phyloP scores from a whole-genome alignment of 1,284 basidiomycete species.

The Cryptococcus sp. region DNA sequence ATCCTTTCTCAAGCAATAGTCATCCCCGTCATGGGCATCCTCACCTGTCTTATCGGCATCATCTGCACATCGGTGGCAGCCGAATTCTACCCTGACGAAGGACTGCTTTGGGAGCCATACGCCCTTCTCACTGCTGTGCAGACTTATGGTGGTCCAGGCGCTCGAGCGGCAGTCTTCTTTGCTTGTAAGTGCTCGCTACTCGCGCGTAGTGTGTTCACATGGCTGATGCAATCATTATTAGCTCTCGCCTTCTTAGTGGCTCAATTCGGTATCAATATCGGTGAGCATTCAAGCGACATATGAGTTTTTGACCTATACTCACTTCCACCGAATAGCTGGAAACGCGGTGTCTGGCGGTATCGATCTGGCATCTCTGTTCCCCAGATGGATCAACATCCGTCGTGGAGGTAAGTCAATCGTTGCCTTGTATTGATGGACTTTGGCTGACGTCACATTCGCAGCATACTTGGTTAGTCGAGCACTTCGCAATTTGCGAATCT shows the following conservation, averaged over 20 bases:
- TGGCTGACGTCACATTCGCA: conserved; percentile 1
- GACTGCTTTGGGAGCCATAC: conserved; percentile 50
- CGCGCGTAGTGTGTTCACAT: neutral
- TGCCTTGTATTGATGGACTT: no score
- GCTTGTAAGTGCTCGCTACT: conserved; percentile 17
- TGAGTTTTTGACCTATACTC: neutral
- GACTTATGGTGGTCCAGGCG: conserved; percentile 36
- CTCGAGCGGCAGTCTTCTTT: conserved; percentile 53
- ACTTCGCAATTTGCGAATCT: neutral
- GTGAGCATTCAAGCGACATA: conserved; percentile 17
- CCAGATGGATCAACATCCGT: conserved; percentile 54
- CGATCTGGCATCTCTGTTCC: conserved; percentile 53
- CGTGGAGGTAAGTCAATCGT: conserved; percentile 36
- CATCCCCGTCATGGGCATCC: conserved; percentile 43
- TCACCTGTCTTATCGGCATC: conserved; percentile 53
- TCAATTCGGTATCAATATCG: conserved; percentile 53
- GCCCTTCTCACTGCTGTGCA: conserved; percentile 46
- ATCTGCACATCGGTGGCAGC: conserved; percentile 48
- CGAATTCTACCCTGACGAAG: conserved; percentile 46
- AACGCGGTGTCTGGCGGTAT: conserved; percentile 52
- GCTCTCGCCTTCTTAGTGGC: conserved; percentile 46
- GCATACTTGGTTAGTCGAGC: conserved; percentile 10
- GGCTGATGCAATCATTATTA: conserved; percentile 10
- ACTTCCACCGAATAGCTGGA: conserved; percentile 16
- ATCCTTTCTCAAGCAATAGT: conserved; percentile 33